These are phyloP conservation scores for Geotrichum fermentans DNA, from an alignment of 1,139 yeast species.

Conservation along the genomic window DNA sequence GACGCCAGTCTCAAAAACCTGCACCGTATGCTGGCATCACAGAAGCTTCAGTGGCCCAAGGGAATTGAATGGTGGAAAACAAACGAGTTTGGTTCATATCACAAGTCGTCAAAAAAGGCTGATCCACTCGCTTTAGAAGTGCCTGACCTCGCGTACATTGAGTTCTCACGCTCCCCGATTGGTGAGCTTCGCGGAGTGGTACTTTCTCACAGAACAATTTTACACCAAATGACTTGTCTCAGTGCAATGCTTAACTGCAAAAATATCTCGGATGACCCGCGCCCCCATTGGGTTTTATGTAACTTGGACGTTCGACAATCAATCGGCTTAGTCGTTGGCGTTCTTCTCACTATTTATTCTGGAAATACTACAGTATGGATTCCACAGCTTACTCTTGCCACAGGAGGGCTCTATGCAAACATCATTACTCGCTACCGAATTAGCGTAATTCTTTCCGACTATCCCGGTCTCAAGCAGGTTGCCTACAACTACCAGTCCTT, in stretches of 20 bases:
- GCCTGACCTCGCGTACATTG: slow-evolving; percentile 86
- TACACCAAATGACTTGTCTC: slow-evolving; percentile 81
- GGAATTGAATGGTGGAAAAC: slow-evolving; percentile 76
- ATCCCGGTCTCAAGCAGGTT: slow-evolving; percentile 84
- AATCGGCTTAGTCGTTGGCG: slow-evolving; percentile 81
- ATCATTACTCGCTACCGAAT: slow-evolving; percentile 67
- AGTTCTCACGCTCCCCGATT: slow-evolving; percentile 81
- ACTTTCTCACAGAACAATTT: slow-evolving; percentile 77
- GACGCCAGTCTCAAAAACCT: slow-evolving; percentile 69
- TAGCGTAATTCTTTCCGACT: slow-evolving; percentile 74
- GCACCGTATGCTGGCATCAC: slow-evolving; percentile 51
- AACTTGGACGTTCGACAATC: slow-evolving; percentile 83
- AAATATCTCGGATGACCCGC: not conserved
- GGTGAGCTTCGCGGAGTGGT: slow-evolving; percentile 94
- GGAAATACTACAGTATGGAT: slow-evolving; percentile 83
- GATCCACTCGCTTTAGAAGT: slow-evolving; percentile 62
- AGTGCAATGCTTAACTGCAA: slow-evolving; percentile 52
- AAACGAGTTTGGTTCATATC: slow-evolving; percentile 74
- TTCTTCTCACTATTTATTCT: slow-evolving; percentile 72
- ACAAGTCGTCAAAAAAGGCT: slow-evolving; percentile 50
- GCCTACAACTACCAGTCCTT: slow-evolving; percentile 89
- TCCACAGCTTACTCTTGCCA: slow-evolving; percentile 67
- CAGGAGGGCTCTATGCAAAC: slow-evolving; percentile 84
- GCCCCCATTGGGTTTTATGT: slow-evolving; percentile 6
- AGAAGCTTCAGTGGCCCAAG: slow-evolving; percentile 51